Percentiles rank a stretch among this genome's conserved stretches.
These are phyloP conservation scores for Ogataea philodendri DNA, from an alignment of 805 yeast species.

Conservation along the genomic window DNA sequence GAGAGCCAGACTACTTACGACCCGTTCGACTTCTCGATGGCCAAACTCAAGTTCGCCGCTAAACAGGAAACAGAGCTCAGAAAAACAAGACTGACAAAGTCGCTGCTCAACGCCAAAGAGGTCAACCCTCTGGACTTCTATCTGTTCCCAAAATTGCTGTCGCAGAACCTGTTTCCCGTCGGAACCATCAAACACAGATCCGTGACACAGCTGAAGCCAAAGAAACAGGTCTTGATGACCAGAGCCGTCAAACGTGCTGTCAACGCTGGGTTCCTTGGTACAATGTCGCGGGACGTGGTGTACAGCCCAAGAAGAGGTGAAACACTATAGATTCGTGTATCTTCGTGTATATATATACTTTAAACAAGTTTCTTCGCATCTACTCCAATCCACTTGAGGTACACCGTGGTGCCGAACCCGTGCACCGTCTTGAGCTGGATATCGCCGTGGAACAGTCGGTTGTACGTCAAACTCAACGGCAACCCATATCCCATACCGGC, in stretches of 20 bases:
- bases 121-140: slow-evolving; percentile 70
- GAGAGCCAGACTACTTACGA: slow-evolving; percentile 59
- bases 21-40: slow-evolving; percentile 75
- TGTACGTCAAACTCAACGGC: slow-evolving; percentile 76
- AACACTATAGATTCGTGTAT: slow-evolving; percentile 18
- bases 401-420: slow-evolving; percentile 81
- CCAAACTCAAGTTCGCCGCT: slow-evolving; percentile 51
- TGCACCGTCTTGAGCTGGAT: slow-evolving; percentile 66
- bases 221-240: slow-evolving; percentile 67
- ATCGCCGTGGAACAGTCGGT: slow-evolving; percentile 69
- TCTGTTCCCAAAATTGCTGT: slow-evolving; percentile 66
- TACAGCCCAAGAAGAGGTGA: slow-evolving; percentile 35
- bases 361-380: slow-evolving; percentile 24
- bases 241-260: slow-evolving; percentile 80
- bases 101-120: slow-evolving; percentile 39
- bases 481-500: slow-evolving; percentile 98
- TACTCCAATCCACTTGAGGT: slow-evolving; percentile 46
- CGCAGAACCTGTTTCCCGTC: slow-evolving; percentile 61
- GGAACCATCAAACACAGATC: slow-evolving; percentile 78
- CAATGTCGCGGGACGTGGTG: slow-evolving; percentile 63
- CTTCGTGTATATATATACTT: slow-evolving; percentile 6
- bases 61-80: slow-evolving; percentile 25
- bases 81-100: slow-evolving; percentile 28
- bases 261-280: slow-evolving; percentile 73
- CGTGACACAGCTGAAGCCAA: slow-evolving; percentile 62